phyloP scores from a whole-genome alignment of 768 basidiomycete species.

The Lactarius hatsudake region DNA sequence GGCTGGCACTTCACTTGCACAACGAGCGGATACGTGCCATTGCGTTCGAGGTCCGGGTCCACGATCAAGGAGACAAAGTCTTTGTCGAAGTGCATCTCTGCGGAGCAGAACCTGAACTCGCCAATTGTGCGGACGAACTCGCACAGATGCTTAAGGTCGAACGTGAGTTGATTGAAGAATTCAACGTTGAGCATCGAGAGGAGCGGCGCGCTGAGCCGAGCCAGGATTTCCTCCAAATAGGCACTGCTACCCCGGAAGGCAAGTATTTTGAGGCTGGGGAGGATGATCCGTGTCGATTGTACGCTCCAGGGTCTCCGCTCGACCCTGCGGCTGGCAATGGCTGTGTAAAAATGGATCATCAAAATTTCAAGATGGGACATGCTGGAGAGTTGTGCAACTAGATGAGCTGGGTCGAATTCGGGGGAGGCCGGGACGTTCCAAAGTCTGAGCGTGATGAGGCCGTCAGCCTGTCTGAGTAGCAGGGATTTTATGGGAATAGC shows the following conservation, averaged over 20 bases:
- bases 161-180: neutral
- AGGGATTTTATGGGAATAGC: neutral
- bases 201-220: neutral
- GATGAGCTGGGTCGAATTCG: constrained; percentile 1
- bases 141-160: neutral
- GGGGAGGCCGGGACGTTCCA: neutral
- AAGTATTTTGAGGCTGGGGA: neutral
- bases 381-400: neutral
- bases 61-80: neutral
- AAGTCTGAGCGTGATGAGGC: neutral
- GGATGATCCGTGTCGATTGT: neutral
- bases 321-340: neutral
- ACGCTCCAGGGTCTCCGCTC: neutral
- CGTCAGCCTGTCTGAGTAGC: neutral
- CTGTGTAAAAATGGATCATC: constrained; percentile 2
- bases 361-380: constrained; percentile 10
- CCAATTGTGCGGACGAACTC: neutral
- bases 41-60: neutral
- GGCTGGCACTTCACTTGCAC: neutral
- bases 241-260: neutral
- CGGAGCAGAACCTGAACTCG: neutral
- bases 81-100: neutral
- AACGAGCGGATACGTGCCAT: neutral
- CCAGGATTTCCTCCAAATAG: constrained; percentile 2
- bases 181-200: neutral